A percentile compares a stretch with the other conserved stretches of the same genome.
phyloP scores from a whole-genome alignment of 768 basidiomycete genomes.

The Mycena epipterygia region DNA sequence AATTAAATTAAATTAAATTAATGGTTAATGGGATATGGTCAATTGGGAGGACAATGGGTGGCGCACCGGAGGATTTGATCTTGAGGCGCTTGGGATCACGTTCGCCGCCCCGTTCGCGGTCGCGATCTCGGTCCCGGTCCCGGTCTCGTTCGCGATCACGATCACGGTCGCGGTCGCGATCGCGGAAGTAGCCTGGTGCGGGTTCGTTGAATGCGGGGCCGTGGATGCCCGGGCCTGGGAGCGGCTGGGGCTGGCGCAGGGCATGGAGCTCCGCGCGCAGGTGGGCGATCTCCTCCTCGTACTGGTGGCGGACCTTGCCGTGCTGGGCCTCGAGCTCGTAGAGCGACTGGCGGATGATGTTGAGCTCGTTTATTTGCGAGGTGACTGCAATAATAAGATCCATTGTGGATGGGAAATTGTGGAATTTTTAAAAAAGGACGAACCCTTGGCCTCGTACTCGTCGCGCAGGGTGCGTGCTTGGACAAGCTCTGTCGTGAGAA shows the following conservation, averaged over 20 bases:
- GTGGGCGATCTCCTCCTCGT: conserved; percentile 86
- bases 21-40: background rate
- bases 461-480: conserved; percentile 83
- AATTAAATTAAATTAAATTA: background rate
- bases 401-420: background rate
- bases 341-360: conserved; percentile 88
- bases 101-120: conserved; percentile 64
- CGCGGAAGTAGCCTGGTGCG: conserved; percentile 34
- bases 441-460: conserved; percentile 92
- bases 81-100: conserved; percentile 76
- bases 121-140: conserved; percentile 53
- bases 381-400: conserved; percentile 62
- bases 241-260: conserved; percentile 50
- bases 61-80: conserved; percentile 49
- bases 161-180: conserved; percentile 42
- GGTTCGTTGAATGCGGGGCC: conserved; percentile 11
- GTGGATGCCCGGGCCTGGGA: conserved; percentile 17
- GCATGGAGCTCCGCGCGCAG: conserved; percentile 78
- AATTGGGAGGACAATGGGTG: no score
- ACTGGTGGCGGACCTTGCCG: conserved; percentile 86
- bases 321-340: conserved; percentile 95
- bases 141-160: conserved; percentile 46
- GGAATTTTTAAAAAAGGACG: conserved; percentile 49
- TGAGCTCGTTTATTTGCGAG: conserved; percentile 90
- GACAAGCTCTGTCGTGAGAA: conserved; percentile 75